Percentiles rank a stretch among this genome's conserved stretches.
phyloP scores from a whole-genome alignment of 179 eudicot genomes.

The Spinacia oleracea region DNA sequence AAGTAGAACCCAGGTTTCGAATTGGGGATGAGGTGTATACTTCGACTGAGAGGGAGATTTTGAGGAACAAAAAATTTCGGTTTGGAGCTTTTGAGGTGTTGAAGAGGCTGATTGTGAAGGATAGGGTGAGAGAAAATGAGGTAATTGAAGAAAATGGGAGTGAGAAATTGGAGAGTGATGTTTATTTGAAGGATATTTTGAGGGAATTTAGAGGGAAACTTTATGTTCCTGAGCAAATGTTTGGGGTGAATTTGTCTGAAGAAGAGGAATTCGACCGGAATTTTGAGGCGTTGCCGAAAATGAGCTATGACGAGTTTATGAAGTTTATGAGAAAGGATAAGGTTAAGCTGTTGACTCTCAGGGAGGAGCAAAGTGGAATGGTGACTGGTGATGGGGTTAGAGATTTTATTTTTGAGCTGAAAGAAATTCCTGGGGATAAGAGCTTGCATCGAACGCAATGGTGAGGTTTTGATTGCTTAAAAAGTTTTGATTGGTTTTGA shows the following conservation, averaged over 20 bases:
- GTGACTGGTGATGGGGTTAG: slow-evolving; percentile 34
- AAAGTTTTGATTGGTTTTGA: not conserved
- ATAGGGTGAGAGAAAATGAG: slow-evolving; percentile 19
- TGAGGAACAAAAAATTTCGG: slow-evolving; percentile 34
- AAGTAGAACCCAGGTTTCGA: slow-evolving; percentile 71
- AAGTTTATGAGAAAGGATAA: slow-evolving; percentile 55
- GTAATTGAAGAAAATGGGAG: slow-evolving; percentile 27
- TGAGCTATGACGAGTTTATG: slow-evolving; percentile 60
- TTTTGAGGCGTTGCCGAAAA: slow-evolving; percentile 57
- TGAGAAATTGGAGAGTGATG: slow-evolving; percentile 37
- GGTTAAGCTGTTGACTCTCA: slow-evolving; percentile 58
- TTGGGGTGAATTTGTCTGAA: slow-evolving; percentile 60
- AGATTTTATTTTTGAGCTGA: slow-evolving; percentile 76
- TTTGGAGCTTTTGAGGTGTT: slow-evolving; percentile 40
- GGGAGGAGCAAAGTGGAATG: slow-evolving; percentile 56
- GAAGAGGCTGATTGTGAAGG: slow-evolving; percentile 45
- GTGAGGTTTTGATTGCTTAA: slow-evolving; percentile 37
- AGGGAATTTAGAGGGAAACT: slow-evolving; percentile 82
- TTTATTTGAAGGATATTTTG: slow-evolving; percentile 74
- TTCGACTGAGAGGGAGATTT: slow-evolving; percentile 49
- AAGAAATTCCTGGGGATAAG: slow-evolving; percentile 75
- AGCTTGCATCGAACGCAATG: slow-evolving; percentile 75
- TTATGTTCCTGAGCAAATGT: slow-evolving; percentile 85
- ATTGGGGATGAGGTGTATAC: slow-evolving; percentile 65
- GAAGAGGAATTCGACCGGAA: slow-evolving; percentile 61